Evolutionary conservation across 805 yeast species (phyloP), one percentile per base, ranked within the genome.

Genomic region (Zygosaccharomyces gambellarensis): DNA sequence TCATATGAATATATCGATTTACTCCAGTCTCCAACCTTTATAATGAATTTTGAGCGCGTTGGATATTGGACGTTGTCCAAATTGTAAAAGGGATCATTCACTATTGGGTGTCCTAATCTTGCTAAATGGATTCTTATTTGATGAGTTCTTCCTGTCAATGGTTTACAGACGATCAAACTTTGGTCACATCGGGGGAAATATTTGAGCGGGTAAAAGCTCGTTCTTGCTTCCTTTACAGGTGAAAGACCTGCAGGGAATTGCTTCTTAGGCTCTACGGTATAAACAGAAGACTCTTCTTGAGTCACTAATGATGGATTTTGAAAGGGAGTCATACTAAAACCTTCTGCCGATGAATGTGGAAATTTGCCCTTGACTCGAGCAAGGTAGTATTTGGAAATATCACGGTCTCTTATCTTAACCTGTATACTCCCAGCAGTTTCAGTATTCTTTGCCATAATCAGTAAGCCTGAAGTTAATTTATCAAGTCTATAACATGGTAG

Each of bases 131-230:
- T 95, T 53, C 99, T 73, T 43, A 94, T 88, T 65, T 92, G 99
- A 65, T 92, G 99, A 0, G 97, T 89, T 59, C 99, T 75, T 0
- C 99, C 99, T 0, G 98, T 90, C n/a, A 77, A 68, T 2, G 99
- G 99, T 56, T 73, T 77, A 67, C 97, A 90, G 44, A 81, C 72
- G 1, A 94, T 96, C 11, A 94, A 71, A 22, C 67, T 84, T 45
- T 67, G 59, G 42, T 72, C 63, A 1, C 19, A 25, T 1, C 71
- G 62, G 1, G 84, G 75, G 62, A 87, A 83, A 61, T 78, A 87
- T 2, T 83, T 74, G 0, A 85, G 65, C 22, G 85, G 76, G 51
- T 67, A 72, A 67, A 92, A 90, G 12, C 69, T 64, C 0, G 98
- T 94, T 23, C 65, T 75, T 7, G 97, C 90, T 4, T 79, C 81